Evolutionary conservation across 768 basidiomycete genomes (phyloP), one percentile per base, ranked within the genome.

Genomic region (Fomitopsis serialis): DNA sequence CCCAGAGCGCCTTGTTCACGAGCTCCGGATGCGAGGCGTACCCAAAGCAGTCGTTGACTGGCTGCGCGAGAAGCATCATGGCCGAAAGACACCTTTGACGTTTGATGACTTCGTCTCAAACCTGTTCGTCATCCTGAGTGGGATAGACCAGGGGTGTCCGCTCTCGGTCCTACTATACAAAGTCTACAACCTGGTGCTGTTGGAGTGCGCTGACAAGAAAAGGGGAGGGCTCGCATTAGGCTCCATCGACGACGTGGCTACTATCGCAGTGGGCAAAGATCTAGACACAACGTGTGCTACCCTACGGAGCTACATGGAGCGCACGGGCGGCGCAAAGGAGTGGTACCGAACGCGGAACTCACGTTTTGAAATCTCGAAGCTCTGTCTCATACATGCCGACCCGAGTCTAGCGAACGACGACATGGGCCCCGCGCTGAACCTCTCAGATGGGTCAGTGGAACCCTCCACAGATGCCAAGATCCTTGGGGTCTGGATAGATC

Each of bases 131-230:
- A 60, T 69, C 0, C 32, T 24, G 2, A 65, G 64, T 17, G 65
- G 72, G 0, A 66, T 71, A 0, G 65, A 66, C 1, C 69, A 73
- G 54, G 72, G 73, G 0, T 64, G 68, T 53, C 70, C 68, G 0
- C 49, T 65, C 1, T 69, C 68, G 0, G 64, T 65, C 44, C 54
- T 70, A 0, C 48, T 67, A 0, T 71, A 69, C 48, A 57, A 65
- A 6, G 61, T 71, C 15, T 72, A 68, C 57, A 73, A 72, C 48
- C 54, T 60, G 43, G 53, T 70, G 15, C 19, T 40, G 0, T 52
- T 67, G 0, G 48, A 61, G 2, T 23, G 53, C 0, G 56, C 51
- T 24, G 43, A 55, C 0, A 53, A 56, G n/a, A 42, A 51, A 1
- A 54, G 58, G 32, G 63, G 53, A 0, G 53, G 57, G n/a, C 2